Base-by-base conservation (phyloP, 2,329 filamentous ascomycete species). In the Clonostachys rhizophaga region DNA sequence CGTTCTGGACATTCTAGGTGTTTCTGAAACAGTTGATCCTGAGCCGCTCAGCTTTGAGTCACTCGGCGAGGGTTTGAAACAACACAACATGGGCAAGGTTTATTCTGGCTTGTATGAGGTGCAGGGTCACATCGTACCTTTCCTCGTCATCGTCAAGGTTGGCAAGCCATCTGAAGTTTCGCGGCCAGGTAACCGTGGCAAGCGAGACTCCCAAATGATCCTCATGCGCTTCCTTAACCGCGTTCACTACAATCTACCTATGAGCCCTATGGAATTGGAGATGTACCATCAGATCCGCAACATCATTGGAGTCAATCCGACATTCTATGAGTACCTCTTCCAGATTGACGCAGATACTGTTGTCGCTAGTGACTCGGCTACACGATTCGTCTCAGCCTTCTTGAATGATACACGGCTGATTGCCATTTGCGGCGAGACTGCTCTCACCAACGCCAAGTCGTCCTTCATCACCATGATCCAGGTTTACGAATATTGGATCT, bases 401-500 rank as follows among this genome's bases (percentile, higher is more conserved):
- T 69, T 96, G 40, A 83, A 94, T 59, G 94, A 99, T 64, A 96
- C 91, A 24, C 86, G 89, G 47, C 76, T 97, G n/a, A 92, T 96
- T 60, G 94, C 87, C 47, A 83, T 94, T 43, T 99, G 94, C 61
- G 94, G 94, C 70, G 94, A 99, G 69, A 99, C 94, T 1, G 87
- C 87, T 14, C 76, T 99, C 43, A 91, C 86, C 52, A 99, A 99
- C 63, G 88, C 91, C 50, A 96, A 96, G 67, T 79, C 87, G 7
- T 96, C 92, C 1, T 90, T 95, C 61, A 83, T 95, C 55, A 99
- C 94, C 45, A 97, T 97, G 92, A 99, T 99, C 65, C 94, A 99
- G 69, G 92, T 99, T 34, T 99, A 97, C 76, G 92, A 99, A 69
- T 99, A 99, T 78, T 99, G 91, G 74, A 99, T 99, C 60, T 97